These are phyloP conservation scores for Podaxis rugospora DNA, from an alignment of 768 basidiomycete genomes.

Conservation along the genomic window DNA sequence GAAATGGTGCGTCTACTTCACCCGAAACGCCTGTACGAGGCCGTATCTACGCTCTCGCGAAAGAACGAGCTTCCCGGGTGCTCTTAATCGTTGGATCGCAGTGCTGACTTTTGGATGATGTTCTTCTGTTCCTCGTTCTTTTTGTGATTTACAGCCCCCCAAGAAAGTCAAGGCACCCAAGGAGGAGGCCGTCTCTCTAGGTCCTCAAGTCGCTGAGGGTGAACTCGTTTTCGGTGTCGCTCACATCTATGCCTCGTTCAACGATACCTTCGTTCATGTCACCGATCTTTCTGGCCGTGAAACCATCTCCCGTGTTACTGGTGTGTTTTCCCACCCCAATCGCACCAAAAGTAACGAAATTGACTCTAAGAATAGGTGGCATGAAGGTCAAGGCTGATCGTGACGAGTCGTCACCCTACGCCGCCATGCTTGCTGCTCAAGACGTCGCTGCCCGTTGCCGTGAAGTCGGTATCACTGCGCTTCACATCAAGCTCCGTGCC, in stretches of 20 bases:
- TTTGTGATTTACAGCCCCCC: conserved; percentile 52
- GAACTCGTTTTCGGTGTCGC: conserved; percentile 98
- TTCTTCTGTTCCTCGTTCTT: background rate
- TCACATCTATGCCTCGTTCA: conserved; percentile 99
- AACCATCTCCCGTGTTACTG: conserved; percentile 98
- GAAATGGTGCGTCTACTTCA: conserved; percentile 33
- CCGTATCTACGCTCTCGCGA: background rate
- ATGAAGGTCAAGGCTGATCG: conserved; percentile 99
- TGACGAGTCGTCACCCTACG: conserved; percentile 97
- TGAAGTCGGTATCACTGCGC: conserved; percentile 96
- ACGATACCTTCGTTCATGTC: conserved; percentile 99
- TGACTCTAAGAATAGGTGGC: conserved; percentile 52
- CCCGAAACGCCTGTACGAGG: conserved; percentile 7
- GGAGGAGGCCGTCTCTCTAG: conserved; percentile 86
- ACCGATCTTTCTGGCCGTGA: conserved; percentile 99
- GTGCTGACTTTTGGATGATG: conserved; percentile 46
- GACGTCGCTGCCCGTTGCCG: conserved; percentile 95
- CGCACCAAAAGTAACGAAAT: background rate
- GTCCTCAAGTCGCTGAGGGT: conserved; percentile 94
- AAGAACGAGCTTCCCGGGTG: background rate
- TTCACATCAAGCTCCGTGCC: conserved; percentile 98
- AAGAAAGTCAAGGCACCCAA: conserved; percentile 76
- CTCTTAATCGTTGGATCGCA: conserved; percentile 42
- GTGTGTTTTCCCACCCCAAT: conserved; percentile 35
- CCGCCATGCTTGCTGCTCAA: conserved; percentile 98